Base-by-base conservation (phyloP, 1,284 basidiomycete species). In the Cutaneotrichosporon curvatum region DNA sequence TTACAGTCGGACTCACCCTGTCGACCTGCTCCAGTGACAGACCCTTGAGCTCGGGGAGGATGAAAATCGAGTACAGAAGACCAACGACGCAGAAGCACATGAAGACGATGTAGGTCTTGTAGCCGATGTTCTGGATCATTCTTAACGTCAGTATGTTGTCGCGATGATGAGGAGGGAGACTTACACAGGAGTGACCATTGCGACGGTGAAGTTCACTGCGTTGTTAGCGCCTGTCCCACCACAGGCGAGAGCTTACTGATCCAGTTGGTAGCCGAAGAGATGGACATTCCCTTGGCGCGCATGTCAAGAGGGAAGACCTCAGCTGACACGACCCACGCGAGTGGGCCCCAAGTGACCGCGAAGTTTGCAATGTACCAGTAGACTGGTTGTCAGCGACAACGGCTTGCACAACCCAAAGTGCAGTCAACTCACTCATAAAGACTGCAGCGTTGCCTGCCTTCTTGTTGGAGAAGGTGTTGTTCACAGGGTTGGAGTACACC, bases 261-360 rank as follows among this genome's bases (percentile, higher is more conserved):
- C 45, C 58, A 66, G 48, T 69, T 69, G 44, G 62, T 57, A 16
- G 59, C 62, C 1, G 61, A 60, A 1, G 62, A 65, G 42, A 69
- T 60, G 12, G 57, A 53, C 69, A 71, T 70, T 35, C 69, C 69
- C 59, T 67, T 68, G 42, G 66, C 69, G n/a, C 67, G 48, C 58
- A 68, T 61, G 45, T 65, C 63, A n/a, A 68, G 59, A 6, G 67
- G 67, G 65, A 68, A 70, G 12, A 71, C 66, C 43, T 71, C 67
- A 20, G 67, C 63, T 11, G 59, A 63, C 15, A 70, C 68, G 41
- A 68, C 65, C 68, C 68, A 70, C 10, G 68, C 66, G 3, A 67
- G 53, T 16, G 65, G 67, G 25, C 68, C 69, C 69, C 69, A 71
- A 4, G 69, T 67, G 19, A 65, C 56, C 14, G 67, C 67, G 37